Evolutionary conservation across 345 rosid species (phyloP).

Genomic region (Populus tremula): DNA sequence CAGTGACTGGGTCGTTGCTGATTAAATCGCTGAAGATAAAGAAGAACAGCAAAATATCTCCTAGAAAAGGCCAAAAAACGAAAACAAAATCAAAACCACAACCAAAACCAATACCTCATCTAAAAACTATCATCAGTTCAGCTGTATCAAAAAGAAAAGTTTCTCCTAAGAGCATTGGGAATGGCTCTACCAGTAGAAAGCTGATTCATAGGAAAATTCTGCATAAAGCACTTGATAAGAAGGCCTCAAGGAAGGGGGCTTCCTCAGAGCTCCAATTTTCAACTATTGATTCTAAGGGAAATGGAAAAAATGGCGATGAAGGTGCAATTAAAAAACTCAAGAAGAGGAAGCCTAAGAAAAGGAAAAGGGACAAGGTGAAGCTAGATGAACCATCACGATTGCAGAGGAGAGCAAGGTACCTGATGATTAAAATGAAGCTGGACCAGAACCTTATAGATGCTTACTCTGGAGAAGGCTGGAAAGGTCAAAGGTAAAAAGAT

Average conservation of each 20-base stretch:
- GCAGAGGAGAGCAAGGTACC: constrained; percentile 86
- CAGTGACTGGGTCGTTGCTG: constrained; percentile 39
- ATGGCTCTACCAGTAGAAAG: constrained; percentile 21
- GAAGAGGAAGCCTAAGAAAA: constrained; percentile 53
- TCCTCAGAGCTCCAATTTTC: constrained; percentile 10
- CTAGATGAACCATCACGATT: constrained; percentile 71
- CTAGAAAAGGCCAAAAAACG: constrained; percentile 23
- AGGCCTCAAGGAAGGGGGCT: constrained; percentile 30
- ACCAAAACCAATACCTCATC: constrained; percentile 30
- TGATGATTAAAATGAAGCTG: constrained; percentile 85
- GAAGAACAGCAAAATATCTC: constrained; percentile 27
- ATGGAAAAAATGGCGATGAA: constrained; percentile 23
- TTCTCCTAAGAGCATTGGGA: constrained; percentile 20
- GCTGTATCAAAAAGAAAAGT: constrained; percentile 25
- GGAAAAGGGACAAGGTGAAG: constrained; percentile 46
- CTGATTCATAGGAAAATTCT: constrained; percentile 10
- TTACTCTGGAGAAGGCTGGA: constrained; percentile 96
- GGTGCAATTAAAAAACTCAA: constrained; percentile 36
- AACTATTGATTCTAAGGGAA: constrained; percentile 18
- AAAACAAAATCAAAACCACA: constrained; percentile 33
- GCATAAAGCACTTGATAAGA: constrained; percentile 22
- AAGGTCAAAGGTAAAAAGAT: constrained; percentile 84
- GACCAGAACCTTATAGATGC: constrained; percentile 99
- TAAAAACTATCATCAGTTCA: constrained; percentile 23
- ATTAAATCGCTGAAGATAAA: constrained; percentile 42